Evolutionary conservation across 2,329 filamentous ascomycete genomes (phyloP).

Genomic region (Fusarium bulbicola): DNA sequence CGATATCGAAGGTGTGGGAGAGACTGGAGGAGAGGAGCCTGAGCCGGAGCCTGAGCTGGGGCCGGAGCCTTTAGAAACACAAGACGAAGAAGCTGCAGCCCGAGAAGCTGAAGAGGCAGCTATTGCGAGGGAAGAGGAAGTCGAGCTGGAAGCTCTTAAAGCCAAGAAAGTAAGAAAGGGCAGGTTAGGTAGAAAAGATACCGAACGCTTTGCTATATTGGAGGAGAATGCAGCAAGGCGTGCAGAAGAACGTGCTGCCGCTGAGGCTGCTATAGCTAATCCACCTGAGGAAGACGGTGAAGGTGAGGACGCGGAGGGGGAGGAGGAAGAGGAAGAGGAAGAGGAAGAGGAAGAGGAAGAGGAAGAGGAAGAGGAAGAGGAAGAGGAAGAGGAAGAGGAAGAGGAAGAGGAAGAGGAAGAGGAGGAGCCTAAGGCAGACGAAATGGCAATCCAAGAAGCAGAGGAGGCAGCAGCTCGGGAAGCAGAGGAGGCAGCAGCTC

Average conservation of each 20-base stretch:
- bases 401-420: not conserved
- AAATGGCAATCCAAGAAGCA: conserved; percentile 6
- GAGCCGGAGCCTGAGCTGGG: conserved; percentile 9
- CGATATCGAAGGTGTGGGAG: conserved; percentile 37
- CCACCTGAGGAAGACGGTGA: conserved; percentile 27
- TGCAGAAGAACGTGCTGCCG: conserved; percentile 38
- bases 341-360: not conserved
- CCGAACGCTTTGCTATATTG: conserved; percentile 24
- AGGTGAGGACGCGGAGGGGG: not conserved
- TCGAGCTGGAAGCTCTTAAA: conserved; percentile 53
- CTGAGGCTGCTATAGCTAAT: conserved; percentile 20
- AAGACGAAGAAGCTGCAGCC: not conserved
- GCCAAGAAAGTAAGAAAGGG: conserved; percentile 50
- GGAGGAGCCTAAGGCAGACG: not conserved
- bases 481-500: conserved; percentile 28
- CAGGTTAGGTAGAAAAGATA: conserved; percentile 36
- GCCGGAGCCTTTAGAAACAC: not conserved
- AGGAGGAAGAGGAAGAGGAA: rapidly evolving
- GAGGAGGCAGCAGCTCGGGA: conserved; percentile 27
- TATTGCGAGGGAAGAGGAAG: conserved; percentile 44
- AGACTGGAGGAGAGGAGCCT: conserved; percentile 19
- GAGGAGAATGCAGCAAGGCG: conserved; percentile 24
- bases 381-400: not conserved
- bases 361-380: not conserved
- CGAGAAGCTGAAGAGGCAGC: conserved; percentile 41